Evolutionary conservation across 2,329 filamentous ascomycete genomes (phyloP).

Genomic region (Aspergillus spinulosporus): DNA sequence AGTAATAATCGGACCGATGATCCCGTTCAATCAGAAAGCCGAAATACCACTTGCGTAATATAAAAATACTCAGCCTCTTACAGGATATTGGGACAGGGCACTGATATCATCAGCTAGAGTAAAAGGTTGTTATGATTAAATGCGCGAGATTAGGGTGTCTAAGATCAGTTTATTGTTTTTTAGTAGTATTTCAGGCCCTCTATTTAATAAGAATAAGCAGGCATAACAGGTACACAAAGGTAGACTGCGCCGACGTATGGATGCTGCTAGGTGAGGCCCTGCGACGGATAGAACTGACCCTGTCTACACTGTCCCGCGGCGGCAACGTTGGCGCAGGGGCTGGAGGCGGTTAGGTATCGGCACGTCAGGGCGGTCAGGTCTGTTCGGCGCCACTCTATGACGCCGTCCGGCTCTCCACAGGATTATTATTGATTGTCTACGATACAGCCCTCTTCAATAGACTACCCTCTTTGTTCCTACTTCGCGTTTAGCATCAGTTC

Average conservation of each 20-base stretch:
- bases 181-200: too few relatives aligned
- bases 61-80: constrained; percentile 16
- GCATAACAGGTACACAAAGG: too few relatives aligned
- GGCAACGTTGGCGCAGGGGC: constrained; percentile 10
- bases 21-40: neutral
- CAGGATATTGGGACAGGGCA: too few relatives aligned
- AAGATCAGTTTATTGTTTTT: too few relatives aligned
- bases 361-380: constrained; percentile 31
- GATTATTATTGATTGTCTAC: constrained; percentile 6
- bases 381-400: constrained; percentile 21
- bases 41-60: constrained; percentile 18
- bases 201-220: too few relatives aligned
- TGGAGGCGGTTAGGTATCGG: constrained; percentile 31
- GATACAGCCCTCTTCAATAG: neutral
- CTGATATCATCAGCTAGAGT: too few relatives aligned
- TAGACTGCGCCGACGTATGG: too few relatives aligned
- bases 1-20: constrained; percentile 1
- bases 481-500: neutral
- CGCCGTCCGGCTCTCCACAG: constrained; percentile 9
- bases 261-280: too few relatives aligned
- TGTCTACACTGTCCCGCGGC: constrained; percentile 1
- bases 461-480: neutral
- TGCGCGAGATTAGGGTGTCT: too few relatives aligned
- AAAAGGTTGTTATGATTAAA: too few relatives aligned
- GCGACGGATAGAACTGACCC: too few relatives aligned